Evolutionary conservation across 257 asterid species (phyloP).

Genomic region (Vinca minor): DNA sequence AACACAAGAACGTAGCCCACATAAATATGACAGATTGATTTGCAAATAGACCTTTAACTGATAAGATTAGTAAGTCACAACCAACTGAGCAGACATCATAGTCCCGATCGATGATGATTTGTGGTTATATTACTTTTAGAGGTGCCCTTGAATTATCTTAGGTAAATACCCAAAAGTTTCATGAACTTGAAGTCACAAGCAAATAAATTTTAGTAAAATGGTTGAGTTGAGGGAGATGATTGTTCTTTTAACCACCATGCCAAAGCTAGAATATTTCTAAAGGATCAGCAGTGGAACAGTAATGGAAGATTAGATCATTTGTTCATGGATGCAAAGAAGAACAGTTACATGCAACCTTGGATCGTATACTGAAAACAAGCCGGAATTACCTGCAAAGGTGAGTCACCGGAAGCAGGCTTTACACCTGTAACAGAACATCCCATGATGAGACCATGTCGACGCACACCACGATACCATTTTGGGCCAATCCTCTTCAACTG

Average conservation of each 20-base stretch:
- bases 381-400: slow-evolving; percentile 70
- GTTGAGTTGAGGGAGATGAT: neutral
- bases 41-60: no score
- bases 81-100: neutral
- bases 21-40: no score
- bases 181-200: neutral
- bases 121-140: neutral
- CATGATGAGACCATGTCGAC: slow-evolving; percentile 95
- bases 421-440: slow-evolving; percentile 95
- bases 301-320: neutral
- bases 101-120: neutral
- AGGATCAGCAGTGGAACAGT: neutral
- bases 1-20: neutral
- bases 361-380: neutral
- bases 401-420: slow-evolving; percentile 80
- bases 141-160: neutral
- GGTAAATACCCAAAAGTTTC: neutral
- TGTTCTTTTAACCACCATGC: neutral
- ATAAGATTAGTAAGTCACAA: no score
- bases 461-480: slow-evolving; percentile 97
- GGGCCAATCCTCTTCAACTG: slow-evolving; percentile 92
- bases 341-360: neutral
- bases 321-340: neutral
- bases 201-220: neutral
- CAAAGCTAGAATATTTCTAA: neutral